phyloP scores from a whole-genome alignment of 148 eudicot species.

The Spergularia marina region DNA sequence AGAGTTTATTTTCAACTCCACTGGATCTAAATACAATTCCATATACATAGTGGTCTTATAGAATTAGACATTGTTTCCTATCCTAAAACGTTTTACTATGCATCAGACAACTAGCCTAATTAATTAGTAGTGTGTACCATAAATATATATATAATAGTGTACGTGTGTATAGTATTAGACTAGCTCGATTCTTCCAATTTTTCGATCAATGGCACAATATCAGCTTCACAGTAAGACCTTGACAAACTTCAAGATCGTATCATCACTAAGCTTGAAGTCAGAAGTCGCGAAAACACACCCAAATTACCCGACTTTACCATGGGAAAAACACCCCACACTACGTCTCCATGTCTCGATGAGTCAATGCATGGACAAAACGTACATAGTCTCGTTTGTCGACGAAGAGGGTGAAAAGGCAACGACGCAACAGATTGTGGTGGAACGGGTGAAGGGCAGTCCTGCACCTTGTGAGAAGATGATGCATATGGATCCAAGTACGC shows the following conservation, averaged over 20 bases:
- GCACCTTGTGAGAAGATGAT: background rate
- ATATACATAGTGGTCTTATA: too few relatives aligned
- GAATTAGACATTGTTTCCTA: too few relatives aligned
- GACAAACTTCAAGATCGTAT: background rate
- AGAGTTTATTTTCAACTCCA: too few relatives aligned
- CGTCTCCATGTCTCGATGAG: background rate
- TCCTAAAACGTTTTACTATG: too few relatives aligned
- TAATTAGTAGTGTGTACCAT: too few relatives aligned
- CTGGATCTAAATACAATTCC: too few relatives aligned
- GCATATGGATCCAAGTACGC: background rate
- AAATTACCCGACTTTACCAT: background rate
- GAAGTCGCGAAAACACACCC: background rate
- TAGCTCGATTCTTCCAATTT: too few relatives aligned
- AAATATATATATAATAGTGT: too few relatives aligned
- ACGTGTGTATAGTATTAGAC: too few relatives aligned
- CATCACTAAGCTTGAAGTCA: background rate
- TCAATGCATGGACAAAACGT: background rate
- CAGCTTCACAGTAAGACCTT: background rate
- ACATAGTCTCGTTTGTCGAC: background rate
- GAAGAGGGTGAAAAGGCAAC: background rate
- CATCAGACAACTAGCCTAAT: too few relatives aligned
- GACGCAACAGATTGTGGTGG: background rate
- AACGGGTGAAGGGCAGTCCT: background rate
- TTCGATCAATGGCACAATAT: background rate
- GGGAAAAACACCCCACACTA: background rate